Percentiles rank a stretch among this genome's conserved stretches.
Conservation (phyloP, 2,329 filamentous ascomycete genomes). For the Monosporascus sp. region DNA sequence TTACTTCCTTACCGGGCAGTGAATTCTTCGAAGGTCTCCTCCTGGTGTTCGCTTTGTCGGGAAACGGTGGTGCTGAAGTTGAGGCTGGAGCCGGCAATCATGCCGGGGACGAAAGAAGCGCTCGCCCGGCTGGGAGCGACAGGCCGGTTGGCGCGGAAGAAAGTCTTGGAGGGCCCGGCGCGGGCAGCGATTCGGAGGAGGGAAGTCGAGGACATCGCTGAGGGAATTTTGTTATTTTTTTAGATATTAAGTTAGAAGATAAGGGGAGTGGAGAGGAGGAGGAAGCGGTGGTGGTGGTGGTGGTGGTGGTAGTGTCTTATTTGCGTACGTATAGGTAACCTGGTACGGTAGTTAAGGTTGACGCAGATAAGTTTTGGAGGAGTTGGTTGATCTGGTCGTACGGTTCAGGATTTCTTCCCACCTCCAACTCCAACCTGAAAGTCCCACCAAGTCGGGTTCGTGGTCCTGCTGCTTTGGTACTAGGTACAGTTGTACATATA, state of each 20-base stretch:
- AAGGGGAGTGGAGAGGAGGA: slow-evolving; percentile 4
- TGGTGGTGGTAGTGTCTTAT: neutral
- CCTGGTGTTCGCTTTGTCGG: slow-evolving; percentile 62
- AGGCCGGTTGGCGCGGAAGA: slow-evolving; percentile 61
- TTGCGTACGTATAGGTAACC: neutral
- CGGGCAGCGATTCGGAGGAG: slow-evolving; percentile 69
- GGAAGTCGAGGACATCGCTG: slow-evolving; percentile 60
- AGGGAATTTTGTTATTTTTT: slow-evolving; percentile 1
- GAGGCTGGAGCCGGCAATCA: slow-evolving; percentile 43
- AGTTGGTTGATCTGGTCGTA: too few relatives aligned
- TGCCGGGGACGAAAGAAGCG: slow-evolving; percentile 41
- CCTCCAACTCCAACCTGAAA: too few relatives aligned
- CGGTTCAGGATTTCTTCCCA: too few relatives aligned
- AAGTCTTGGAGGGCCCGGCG: slow-evolving; percentile 51
- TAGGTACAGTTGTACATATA: too few relatives aligned
- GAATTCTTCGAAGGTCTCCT: slow-evolving; percentile 99
- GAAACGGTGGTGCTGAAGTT: slow-evolving; percentile 60
- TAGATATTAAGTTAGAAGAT: neutral
- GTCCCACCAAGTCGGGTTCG: too few relatives aligned
- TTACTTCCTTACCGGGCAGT: slow-evolving; percentile 74
- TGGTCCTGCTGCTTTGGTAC: too few relatives aligned
- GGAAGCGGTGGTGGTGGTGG: slow-evolving; percentile 1
- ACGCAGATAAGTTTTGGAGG: too few relatives aligned
- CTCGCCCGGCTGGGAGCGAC: slow-evolving; percentile 50
- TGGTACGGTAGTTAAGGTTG: neutral